Evolutionary conservation across 352 stramenopile species (phyloP), one percentile per base, ranked within the genome.

Genomic region (Pythium phragmiticola): DNA sequence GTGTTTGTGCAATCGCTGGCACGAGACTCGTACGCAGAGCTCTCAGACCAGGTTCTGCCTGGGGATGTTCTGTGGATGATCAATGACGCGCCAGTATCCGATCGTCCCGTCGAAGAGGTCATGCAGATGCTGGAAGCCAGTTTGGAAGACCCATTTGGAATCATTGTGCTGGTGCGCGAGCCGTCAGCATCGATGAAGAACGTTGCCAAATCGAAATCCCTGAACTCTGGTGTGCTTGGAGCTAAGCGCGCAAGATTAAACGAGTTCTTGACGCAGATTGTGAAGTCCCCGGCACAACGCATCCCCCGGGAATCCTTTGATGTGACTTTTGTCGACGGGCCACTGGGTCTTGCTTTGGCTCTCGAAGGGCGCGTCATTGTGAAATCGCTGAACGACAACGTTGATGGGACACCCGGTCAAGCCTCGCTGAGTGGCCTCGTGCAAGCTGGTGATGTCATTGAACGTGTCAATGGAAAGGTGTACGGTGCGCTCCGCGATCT

Each of bases 341-440:
- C 84, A 7, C 73, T 95, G 34, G 87, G 87, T 39, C 74, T 95
- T 14, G 87, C 83, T 1, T 59, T 95, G 9, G 78, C 84, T 14
- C 77, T 95, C 5, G 87, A 95, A 61, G 49, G 73, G 14, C 75
- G 80, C 14, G 84, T 95, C 33, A 65, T 87, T 41, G 87, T 95
- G 3, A 90, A 90, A 57, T 95, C 87, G 0, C 55, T 95, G 26
- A 95, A 92, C 54, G 77, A 91, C 39, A 75, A 87, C 19, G 53
- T 76, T 17, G 73, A 88, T 49, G 84, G 84, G 13, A 78, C 70
- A 12, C 72, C 86, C 7, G 81, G 87, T 11, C 87, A 95, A 69
- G 87, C 87, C 8, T 93, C 83, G 4, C 51, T 84, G 17, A 90
- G 76, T 42, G 78, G 84, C 7, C 60, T 65, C 14, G 88, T 95